phyloP scores from a whole-genome alignment of 2,329 filamentous ascomycete species.

The Cylindrodendrum hubeiense region DNA sequence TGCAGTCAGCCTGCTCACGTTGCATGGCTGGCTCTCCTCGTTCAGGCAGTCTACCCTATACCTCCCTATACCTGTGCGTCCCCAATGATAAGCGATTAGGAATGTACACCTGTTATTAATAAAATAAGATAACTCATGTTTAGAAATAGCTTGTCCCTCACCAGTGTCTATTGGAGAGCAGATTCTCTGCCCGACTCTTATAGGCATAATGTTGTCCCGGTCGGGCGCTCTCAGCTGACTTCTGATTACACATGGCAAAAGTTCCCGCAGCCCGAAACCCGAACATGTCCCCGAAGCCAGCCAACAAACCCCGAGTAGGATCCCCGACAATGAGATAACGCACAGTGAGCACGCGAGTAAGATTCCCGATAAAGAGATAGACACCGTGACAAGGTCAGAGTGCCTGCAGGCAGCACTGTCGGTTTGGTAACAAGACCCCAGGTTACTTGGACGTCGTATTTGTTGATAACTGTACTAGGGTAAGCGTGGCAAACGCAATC shows the following conservation, averaged over 20 bases:
- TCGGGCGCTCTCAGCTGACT: slow-evolving; percentile 1
- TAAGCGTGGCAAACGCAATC: too few relatives aligned
- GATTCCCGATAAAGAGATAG: neutral
- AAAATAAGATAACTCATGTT: too few relatives aligned
- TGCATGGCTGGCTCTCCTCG: too few relatives aligned
- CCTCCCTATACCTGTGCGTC: too few relatives aligned
- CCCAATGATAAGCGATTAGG: too few relatives aligned
- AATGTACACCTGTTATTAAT: too few relatives aligned
- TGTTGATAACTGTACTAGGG: too few relatives aligned
- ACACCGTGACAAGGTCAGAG: neutral
- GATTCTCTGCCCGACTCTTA: too few relatives aligned
- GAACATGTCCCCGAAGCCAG: neutral
- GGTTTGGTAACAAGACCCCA: neutral
- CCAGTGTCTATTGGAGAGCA: neutral
- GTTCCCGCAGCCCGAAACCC: neutral
- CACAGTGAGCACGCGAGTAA: neutral
- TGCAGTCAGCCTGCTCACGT: neutral
- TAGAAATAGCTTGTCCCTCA: too few relatives aligned
- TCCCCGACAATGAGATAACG: neutral
- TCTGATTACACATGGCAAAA: neutral
- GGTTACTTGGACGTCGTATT: too few relatives aligned
- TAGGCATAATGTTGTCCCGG: neutral
- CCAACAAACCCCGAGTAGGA: slow-evolving; percentile 12
- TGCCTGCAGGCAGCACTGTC: neutral
- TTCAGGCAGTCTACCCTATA: neutral